Percentiles rank a stretch among this genome's conserved stretches.
These are phyloP conservation scores for Rhizopus stolonifer DNA, from an alignment of 371 early-diverging fungal genomes.

Conservation along the genomic window DNA sequence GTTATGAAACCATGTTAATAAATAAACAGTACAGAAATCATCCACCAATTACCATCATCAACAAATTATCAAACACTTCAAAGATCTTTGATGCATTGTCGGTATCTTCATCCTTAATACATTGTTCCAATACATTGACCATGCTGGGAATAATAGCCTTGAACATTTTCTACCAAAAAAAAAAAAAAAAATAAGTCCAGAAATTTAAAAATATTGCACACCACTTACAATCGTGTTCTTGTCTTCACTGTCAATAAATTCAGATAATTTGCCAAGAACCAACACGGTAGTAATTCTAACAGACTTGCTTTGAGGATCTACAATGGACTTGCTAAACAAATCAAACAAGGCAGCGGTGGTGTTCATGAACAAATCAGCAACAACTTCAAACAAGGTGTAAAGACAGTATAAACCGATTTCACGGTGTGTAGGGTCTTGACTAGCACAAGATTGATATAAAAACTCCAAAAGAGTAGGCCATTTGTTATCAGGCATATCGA, in stretches of 20 bases:
- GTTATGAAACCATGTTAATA: too few species aligned
- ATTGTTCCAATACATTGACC: conserved; percentile 80
- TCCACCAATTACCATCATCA: conserved; percentile 69
- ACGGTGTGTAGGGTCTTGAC: conserved; percentile 67
- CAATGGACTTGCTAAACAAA: conserved; percentile 67
- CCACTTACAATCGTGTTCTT: conserved; percentile 61
- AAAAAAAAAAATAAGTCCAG: conserved; percentile 10
- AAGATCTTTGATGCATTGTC: conserved; percentile 72
- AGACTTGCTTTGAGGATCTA: conserved; percentile 75
- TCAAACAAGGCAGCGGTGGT: conserved; percentile 64
- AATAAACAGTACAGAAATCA: conserved; percentile 6
- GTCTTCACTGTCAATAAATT: conserved; percentile 73
- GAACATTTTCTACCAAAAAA: conserved; percentile 52
- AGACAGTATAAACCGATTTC: conserved; percentile 84
- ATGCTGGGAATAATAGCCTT: conserved; percentile 77
- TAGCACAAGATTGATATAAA: conserved; percentile 70
- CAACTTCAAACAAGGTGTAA: conserved; percentile 77
- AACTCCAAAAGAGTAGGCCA: conserved; percentile 81
- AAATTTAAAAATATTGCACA: conserved; percentile 11
- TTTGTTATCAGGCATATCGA: conserved; percentile 70
- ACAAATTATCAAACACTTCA: conserved; percentile 81
- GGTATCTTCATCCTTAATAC: conserved; percentile 70
- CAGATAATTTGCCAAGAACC: conserved; percentile 83
- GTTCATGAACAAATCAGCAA: conserved; percentile 70
- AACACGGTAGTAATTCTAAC: conserved; percentile 80